Evolutionary conservation across 768 basidiomycete genomes (phyloP), one percentile per base, ranked within the genome.

Genomic region (Polyporus arcularius): DNA sequence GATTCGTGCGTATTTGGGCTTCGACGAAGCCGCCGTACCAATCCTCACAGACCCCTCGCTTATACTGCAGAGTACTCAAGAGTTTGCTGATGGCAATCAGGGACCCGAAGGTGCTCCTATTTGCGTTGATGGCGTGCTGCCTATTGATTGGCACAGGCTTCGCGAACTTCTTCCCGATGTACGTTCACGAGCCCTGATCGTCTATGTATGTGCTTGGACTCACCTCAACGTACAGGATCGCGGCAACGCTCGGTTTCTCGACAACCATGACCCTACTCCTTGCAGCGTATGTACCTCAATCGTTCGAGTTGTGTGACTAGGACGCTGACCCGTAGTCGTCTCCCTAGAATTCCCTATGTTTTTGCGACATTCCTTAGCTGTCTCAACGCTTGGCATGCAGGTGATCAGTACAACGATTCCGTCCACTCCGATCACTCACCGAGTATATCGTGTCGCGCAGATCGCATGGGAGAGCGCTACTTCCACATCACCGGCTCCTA

Each of bases 391-490:
- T 82, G 82, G 80, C 76, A 86, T 65, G 81, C 82, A 14, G 80
- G 80, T 74, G 46, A 51, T 76, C 14, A 2, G 10, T 12, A 10
- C 12, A 6, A 28, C 6, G 9, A 11, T 12, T 28, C 14, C 9
- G 26, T 28, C 5, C 4, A 48, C 46, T 4, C 21, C 35, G 35
- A 7, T 9, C 8, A 3, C 14, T 10, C 21, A 26, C n/a, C 45
- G n/a, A 46, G 1, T 18, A 10, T 18, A 46, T 9, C 43, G 4
- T 47, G 12, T 10, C 21, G 21, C 46, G 4, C 46, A 82, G 86
- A 87, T 62, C 74, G 73, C 55, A 84, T 82, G 3, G 86, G 85
- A 0, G 87, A 88, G 71, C 80, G 85, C 5, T 88, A 82, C 72
- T 85, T 85, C 78, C 87, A 88, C 68, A 75, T 82, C 52, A 71